Evolutionary conservation across 1,284 basidiomycete species (phyloP), one percentile per base, ranked within the genome.

Genomic region (Ustanciosporium gigantosporum): DNA sequence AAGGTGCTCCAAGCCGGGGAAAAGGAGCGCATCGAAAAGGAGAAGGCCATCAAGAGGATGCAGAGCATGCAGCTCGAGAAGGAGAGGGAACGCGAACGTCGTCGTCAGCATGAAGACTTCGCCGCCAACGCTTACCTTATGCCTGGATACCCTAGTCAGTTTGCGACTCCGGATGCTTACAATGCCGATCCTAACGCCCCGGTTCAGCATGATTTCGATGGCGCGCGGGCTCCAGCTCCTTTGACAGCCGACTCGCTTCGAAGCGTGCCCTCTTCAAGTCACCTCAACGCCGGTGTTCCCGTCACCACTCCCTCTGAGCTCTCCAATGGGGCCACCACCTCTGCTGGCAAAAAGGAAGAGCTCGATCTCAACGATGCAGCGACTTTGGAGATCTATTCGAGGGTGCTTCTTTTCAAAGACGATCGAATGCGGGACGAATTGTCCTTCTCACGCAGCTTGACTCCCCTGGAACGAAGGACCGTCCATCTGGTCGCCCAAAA

Each of bases 1-100:
- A 97, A 97, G 80, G 95, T 97, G 8, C 82, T 99, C 16, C 94
- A 97, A 79, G 92, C 92, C 1, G 94, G 95, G 36, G 95, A 99
- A 80, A 99, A 99, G 82, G 95, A 99, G 78, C 86, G 91, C 49
- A 99, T 98, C 76, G 94, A 99, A 79, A 84, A 95, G 60, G 95
- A 98, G 82, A 99, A 99, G 82, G 95, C 95, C 2, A 87, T 99
- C 69, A 90, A 94, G 71, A 85, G 94, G 48, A 97, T 99, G 93
- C 87, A 91, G 41, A 59, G 52, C 31, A 66, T 74, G 66, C 69
- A 72, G 41, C 52, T 68, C 41, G 67, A 68, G 23, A 73, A 74
- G 59, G 75, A 77, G 34, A 43, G 68, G 32, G 67, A 73, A 20
- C 49, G 70, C 27, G 60, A 59, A 32, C 52, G 55, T 20, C 56